Evolutionary conservation across 2,329 filamentous ascomycete species (phyloP), one percentile per base, ranked within the genome.

Genomic region (Cytospora schulzeri): DNA sequence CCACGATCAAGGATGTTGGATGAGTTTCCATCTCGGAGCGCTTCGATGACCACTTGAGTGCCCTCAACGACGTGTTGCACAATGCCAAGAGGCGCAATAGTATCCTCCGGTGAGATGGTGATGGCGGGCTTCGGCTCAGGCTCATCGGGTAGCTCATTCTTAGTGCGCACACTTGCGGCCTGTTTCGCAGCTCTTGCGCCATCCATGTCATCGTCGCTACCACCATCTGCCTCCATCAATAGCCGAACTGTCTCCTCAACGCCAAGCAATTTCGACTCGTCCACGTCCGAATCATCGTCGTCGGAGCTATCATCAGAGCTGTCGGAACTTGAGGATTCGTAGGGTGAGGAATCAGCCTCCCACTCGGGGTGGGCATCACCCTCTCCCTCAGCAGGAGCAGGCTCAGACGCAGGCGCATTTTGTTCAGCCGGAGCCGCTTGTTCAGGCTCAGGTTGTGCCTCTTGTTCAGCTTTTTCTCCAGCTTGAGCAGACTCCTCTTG

Each of bases 1-100:
- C 91, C 92, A 6, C 85, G 84, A 72, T 97, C 93, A 1, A 98
- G 84, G 0, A 97, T 93, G 71, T 90, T 88, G 68, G 93, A 91
- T 15, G 57, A 54, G 73, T 95, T 91, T 67, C 92, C 93, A 6
- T 91, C 88, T 0, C 85, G 89, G 60, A 87, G 88, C 35, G 91
- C 93, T 73, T 90, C 91, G 74, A 98, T 86, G 8, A 98, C 83
- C 5, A 92, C 80, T 52, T 66, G 66, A 11, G 89, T 87, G 69
- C 88, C 92, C 50, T 92, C 92, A 29, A 98, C 90, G 41, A 93
- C 84, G 57, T 88, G 85, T 72, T 95, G 86, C 12, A 97, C 84
- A 9, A 80, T 77, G 24, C 95, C 95, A 8, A 98, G 83, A 67
- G 88, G 84, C 53, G 89, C 85, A 60, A 97, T 88, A 68, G 87